A percentile compares a stretch with the other conserved stretches of the same genome.
Conservation (phyloP, 768 basidiomycete genomes). For the Gloeopeniophorella convolvens region DNA sequence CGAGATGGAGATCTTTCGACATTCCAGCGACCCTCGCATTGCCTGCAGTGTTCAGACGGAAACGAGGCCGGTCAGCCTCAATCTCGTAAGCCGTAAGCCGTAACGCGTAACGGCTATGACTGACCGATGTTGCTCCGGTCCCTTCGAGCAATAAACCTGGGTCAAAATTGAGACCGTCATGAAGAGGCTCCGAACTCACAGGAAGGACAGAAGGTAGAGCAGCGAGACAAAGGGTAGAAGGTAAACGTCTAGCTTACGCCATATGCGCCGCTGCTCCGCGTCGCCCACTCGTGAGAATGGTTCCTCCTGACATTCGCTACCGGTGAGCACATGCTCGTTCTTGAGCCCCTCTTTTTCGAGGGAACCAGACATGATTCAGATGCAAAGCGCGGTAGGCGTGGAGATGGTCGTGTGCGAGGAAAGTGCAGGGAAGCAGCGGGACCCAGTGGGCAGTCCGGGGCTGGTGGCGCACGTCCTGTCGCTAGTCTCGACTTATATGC, state of each 20-base stretch:
- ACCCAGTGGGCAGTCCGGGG: too few species aligned
- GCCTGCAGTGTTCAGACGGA: not conserved
- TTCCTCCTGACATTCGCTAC: not conserved
- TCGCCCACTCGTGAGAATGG: not conserved
- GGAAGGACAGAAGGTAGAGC: constrained; percentile 19
- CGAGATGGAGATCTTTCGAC: constrained; percentile 32
- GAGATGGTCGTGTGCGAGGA: too few species aligned
- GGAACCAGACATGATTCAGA: not conserved
- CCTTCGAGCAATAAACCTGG: constrained; percentile 1
- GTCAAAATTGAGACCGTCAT: not conserved
- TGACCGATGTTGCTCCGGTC: constrained; percentile 21
- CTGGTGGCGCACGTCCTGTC: too few species aligned
- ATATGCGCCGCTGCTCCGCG: not conserved
- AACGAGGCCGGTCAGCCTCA: too few species aligned
- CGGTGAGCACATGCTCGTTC: not conserved
- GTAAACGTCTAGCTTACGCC: constrained; percentile 13
- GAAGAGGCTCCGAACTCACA: constrained; percentile 8
- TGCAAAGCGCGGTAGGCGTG: not conserved
- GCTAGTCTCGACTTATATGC: too few species aligned
- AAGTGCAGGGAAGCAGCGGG: too few species aligned
- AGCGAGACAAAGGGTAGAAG: constrained; percentile 13
- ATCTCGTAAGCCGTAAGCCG: not conserved
- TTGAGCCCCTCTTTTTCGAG: not conserved
- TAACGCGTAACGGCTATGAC: not conserved
- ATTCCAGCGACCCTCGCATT: constrained; percentile 38